Conservation (phyloP, 176 grass and related monocot genomes). For the Typha latifolia region DNA sequence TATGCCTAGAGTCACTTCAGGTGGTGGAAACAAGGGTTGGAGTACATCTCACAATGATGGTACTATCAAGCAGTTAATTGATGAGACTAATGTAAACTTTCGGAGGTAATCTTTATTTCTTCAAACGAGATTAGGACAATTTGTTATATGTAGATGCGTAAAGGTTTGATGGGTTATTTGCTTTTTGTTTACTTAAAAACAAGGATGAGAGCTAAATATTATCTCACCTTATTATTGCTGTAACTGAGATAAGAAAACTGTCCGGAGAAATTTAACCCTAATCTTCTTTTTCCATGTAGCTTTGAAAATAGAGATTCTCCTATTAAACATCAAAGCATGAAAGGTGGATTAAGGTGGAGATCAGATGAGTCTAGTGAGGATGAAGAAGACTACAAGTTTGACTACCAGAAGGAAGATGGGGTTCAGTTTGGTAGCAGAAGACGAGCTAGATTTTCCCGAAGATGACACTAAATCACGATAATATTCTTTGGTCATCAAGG, state of each 20-base stretch:
- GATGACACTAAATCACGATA: slow-evolving; percentile 15
- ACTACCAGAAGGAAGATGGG: slow-evolving; percentile 16
- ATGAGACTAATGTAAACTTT: not conserved
- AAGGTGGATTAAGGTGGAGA: slow-evolving; percentile 59
- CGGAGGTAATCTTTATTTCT: slow-evolving; percentile 1
- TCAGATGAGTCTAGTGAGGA: slow-evolving; percentile 75
- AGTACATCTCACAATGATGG: not conserved
- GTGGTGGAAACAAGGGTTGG: not conserved
- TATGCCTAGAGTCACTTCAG: not conserved
- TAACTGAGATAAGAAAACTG: not conserved
- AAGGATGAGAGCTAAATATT: not conserved
- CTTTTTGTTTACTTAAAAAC: slow-evolving; percentile 27
- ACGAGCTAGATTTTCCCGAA: slow-evolving; percentile 32
- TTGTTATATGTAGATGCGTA: not conserved
- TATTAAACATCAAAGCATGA: slow-evolving; percentile 14
- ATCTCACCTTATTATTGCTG: not conserved
- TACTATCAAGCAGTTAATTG: not conserved
- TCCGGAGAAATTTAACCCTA: not conserved
- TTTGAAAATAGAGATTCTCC: slow-evolving; percentile 15
- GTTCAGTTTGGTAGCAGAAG: slow-evolving; percentile 32
- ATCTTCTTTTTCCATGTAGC: slow-evolving; percentile 20
- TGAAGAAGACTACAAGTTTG: slow-evolving; percentile 26
- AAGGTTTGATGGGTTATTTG: not conserved
- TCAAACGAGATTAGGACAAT: not conserved
- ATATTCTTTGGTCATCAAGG: too few relatives aligned